These are phyloP conservation scores for Papiliotrema terrestris DNA, from an alignment of 1,284 basidiomycete genomes.

Conservation along the genomic window DNA sequence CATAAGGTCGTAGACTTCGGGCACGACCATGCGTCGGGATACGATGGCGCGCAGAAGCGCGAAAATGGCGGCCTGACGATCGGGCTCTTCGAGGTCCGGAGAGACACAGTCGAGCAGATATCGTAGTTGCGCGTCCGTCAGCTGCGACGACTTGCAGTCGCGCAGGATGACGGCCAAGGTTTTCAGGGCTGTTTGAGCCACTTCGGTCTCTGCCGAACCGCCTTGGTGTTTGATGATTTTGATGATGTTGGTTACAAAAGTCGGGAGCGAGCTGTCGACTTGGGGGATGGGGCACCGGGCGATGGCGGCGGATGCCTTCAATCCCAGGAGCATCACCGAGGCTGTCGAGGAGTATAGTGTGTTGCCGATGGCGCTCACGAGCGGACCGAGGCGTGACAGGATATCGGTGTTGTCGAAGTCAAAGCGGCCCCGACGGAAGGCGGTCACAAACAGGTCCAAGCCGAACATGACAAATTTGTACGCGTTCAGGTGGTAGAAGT, in stretches of 20 bases:
- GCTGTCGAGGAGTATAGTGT: constrained; percentile 82
- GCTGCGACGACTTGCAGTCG: constrained; percentile 70
- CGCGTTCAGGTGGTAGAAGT: constrained; percentile 77
- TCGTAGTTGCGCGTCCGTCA: constrained; percentile 85
- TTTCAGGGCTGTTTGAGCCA: constrained; percentile 84
- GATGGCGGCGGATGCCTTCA: constrained; percentile 78
- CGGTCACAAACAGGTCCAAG: constrained; percentile 85
- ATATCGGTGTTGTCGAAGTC: constrained; percentile 72
- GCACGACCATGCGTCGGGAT: constrained; percentile 83
- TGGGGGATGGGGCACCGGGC: constrained; percentile 79
- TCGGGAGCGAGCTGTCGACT: constrained; percentile 72
- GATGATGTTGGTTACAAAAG: constrained; percentile 82
- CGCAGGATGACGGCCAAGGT: constrained; percentile 81
- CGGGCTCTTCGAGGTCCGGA: constrained; percentile 91
- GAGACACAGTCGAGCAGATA: constrained; percentile 79
- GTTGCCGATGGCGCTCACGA: constrained; percentile 86
- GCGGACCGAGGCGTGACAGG: constrained; percentile 75
- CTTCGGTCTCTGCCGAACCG: constrained; percentile 77
- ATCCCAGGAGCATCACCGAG: constrained; percentile 71
- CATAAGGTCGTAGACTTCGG: constrained; percentile 98
- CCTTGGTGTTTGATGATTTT: constrained; percentile 80
- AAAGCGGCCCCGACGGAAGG: constrained; percentile 79
- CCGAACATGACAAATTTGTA: constrained; percentile 87
- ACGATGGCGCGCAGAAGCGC: constrained; percentile 89
- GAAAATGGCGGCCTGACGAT: constrained; percentile 84